phyloP scores from a whole-genome alignment of 2,329 filamentous ascomycete genomes.

The Aspergillus sergii region DNA sequence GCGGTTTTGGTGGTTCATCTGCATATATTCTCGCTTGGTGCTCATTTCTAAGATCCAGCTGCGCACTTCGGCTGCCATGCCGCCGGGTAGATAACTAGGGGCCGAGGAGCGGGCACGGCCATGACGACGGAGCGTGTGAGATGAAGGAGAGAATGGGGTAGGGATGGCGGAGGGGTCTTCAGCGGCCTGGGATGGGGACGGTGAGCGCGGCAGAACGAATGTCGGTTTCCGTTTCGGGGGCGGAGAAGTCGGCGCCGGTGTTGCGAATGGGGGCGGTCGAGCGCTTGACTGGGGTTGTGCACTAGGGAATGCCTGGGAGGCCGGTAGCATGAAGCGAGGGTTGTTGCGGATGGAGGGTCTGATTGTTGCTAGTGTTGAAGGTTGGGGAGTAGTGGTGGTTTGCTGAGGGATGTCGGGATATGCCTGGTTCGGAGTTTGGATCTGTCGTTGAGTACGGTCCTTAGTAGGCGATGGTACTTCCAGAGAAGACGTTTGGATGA shows the following conservation, averaged over 20 bases:
- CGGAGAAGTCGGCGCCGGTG: constrained; percentile 18
- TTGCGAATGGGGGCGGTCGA: constrained; percentile 8
- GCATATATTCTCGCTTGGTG: constrained; percentile 30
- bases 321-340: constrained; percentile 34
- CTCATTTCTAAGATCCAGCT: constrained; percentile 45
- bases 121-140: constrained; percentile 32
- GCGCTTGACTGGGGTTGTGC: constrained; percentile 15
- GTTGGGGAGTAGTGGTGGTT: constrained; percentile 8
- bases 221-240: constrained; percentile 33
- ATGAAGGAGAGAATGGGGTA: constrained; percentile 41
- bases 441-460: constrained; percentile 5
- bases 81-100: constrained; percentile 36
- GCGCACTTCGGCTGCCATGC: constrained; percentile 45
- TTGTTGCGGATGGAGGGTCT: constrained; percentile 29
- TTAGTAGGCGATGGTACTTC: constrained; percentile 10
- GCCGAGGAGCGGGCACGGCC: constrained; percentile 28
- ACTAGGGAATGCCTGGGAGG: constrained; percentile 24
- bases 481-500: constrained; percentile 24
- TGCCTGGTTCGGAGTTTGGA: constrained; percentile 9
- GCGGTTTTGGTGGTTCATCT: neutral
- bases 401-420: constrained; percentile 8
- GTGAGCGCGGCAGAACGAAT: constrained; percentile 43
- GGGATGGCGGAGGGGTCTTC: constrained; percentile 24
- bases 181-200: constrained; percentile 28
- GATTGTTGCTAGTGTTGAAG: constrained; percentile 19